Percentiles rank a stretch among this genome's conserved stretches.
Evolutionary conservation across 495 filamentous ascomycete species (phyloP).

Genomic region (Parachaetomium inaequale): DNA sequence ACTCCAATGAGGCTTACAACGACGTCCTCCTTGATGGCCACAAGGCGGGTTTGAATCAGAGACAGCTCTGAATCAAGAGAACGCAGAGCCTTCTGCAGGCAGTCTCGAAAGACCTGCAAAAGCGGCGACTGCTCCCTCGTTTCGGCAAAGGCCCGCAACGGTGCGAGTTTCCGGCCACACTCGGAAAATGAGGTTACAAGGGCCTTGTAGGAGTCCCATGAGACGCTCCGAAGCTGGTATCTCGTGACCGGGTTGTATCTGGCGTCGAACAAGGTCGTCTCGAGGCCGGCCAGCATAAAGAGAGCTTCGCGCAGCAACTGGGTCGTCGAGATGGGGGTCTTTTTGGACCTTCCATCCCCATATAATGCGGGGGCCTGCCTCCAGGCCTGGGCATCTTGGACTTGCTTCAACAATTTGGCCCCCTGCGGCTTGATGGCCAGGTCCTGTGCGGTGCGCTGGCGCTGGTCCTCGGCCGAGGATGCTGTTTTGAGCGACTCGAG

Average conservation of each 20-base stretch:
- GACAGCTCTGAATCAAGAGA: slow-evolving; percentile 46
- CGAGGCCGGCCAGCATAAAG: slow-evolving; percentile 79
- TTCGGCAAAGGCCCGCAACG: slow-evolving; percentile 35
- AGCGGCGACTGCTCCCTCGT: slow-evolving; percentile 41
- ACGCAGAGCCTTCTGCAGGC: slow-evolving; percentile 39
- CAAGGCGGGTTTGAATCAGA: slow-evolving; percentile 43
- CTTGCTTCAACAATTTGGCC: slow-evolving; percentile 43
- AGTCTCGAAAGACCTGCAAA: slow-evolving; percentile 49
- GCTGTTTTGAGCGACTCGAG: slow-evolving; percentile 26
- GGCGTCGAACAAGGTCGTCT: slow-evolving; percentile 65
- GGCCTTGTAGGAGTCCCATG: slow-evolving; percentile 42
- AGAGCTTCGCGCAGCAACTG: slow-evolving; percentile 73
- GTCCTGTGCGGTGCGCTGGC: slow-evolving; percentile 37
- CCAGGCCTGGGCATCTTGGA: slow-evolving; percentile 66
- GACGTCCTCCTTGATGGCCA: slow-evolving; percentile 41
- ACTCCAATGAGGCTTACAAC: slow-evolving; percentile 60
- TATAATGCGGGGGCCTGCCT: slow-evolving; percentile 35
- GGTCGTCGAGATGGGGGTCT: slow-evolving; percentile 61
- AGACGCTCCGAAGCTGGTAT: slow-evolving; percentile 38
- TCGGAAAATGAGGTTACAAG: slow-evolving; percentile 40
- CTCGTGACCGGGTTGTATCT: slow-evolving; percentile 30
- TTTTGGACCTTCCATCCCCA: slow-evolving; percentile 34
- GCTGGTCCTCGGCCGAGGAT: slow-evolving; percentile 35
- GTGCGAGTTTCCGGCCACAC: slow-evolving; percentile 36
- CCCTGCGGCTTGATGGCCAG: slow-evolving; percentile 34